Conservation (phyloP, 2,329 filamentous ascomycete genomes). For the Xylaria polymorpha region DNA sequence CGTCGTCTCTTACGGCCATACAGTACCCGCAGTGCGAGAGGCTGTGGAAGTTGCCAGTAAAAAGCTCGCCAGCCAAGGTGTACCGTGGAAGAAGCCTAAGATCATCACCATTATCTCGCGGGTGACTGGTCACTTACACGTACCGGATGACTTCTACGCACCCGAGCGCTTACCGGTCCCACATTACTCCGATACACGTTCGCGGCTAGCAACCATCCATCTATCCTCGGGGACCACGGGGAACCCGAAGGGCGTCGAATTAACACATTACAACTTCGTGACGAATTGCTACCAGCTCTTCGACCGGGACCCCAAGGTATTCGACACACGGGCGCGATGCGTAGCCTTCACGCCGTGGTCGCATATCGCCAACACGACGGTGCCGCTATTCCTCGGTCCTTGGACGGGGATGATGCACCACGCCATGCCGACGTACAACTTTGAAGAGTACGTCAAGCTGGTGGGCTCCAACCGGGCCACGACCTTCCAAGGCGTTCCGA, state of each 20-base stretch:
- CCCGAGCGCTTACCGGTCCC: conserved; percentile 51
- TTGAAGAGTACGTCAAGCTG: conserved; percentile 51
- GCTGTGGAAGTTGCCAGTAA: conserved; percentile 50
- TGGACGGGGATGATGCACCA: conserved; percentile 59
- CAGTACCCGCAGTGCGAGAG: conserved; percentile 47
- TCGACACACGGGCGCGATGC: conserved; percentile 50
- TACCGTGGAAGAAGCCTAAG: conserved; percentile 51
- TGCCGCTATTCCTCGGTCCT: conserved; percentile 58
- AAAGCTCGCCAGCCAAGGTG: conserved; percentile 44
- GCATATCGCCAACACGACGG: conserved; percentile 58
- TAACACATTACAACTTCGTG: conserved; percentile 49
- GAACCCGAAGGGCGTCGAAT: conserved; percentile 45
- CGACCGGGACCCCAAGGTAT: conserved; percentile 52
- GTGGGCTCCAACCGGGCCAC: conserved; percentile 53
- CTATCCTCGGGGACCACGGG: conserved; percentile 48
- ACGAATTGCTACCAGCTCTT: conserved; percentile 52
- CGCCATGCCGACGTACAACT: conserved; percentile 55
- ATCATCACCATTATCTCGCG: conserved; percentile 52
- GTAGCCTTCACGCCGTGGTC: conserved; percentile 59
- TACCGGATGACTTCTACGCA: conserved; percentile 52
- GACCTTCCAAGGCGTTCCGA: conserved; percentile 55
- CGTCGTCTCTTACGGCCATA: conserved; percentile 54
- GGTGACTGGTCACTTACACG: conserved; percentile 43
- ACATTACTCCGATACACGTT: conserved; percentile 51
- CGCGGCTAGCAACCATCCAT: conserved; percentile 55